phyloP scores from a whole-genome alignment of 805 yeast genomes.

The Saccharomycopsis amapae region DNA sequence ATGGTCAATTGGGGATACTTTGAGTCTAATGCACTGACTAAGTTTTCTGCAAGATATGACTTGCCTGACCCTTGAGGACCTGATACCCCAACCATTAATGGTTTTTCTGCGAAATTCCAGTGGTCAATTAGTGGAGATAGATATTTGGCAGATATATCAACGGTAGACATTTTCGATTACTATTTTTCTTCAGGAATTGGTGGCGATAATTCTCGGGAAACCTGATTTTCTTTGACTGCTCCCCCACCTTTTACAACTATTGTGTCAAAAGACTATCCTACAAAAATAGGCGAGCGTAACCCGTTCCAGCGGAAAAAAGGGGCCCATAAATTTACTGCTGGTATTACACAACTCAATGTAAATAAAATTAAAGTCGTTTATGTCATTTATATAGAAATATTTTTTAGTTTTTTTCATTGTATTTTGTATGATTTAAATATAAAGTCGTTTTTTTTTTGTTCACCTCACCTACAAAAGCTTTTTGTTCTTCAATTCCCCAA shows the following conservation, averaged over 20 bases:
- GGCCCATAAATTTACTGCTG: background rate
- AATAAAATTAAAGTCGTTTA: too few species aligned
- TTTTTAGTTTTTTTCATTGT: background rate
- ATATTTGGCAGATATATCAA: constrained; percentile 22
- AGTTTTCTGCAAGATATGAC: constrained; percentile 43
- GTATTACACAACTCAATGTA: background rate
- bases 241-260: too few species aligned
- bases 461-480: constrained; percentile 6
- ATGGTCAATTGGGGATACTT: constrained; percentile 34
- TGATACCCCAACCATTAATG: constrained; percentile 49
- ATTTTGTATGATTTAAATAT: too few species aligned
- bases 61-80: constrained; percentile 85
- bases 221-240: too few species aligned
- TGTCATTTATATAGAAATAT: too few species aligned
- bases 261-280: too few species aligned
- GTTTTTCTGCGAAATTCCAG: constrained; percentile 29
- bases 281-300: too few species aligned
- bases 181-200: too few species aligned
- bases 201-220: too few species aligned
- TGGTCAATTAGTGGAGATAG: constrained; percentile 27
- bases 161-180: background rate
- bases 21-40: constrained; percentile 31
- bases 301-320: background rate
- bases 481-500: constrained; percentile 63
- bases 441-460: background rate